phyloP scores from a whole-genome alignment of 2,329 filamentous ascomycete genomes.

The Zymoseptoria crescenta region DNA sequence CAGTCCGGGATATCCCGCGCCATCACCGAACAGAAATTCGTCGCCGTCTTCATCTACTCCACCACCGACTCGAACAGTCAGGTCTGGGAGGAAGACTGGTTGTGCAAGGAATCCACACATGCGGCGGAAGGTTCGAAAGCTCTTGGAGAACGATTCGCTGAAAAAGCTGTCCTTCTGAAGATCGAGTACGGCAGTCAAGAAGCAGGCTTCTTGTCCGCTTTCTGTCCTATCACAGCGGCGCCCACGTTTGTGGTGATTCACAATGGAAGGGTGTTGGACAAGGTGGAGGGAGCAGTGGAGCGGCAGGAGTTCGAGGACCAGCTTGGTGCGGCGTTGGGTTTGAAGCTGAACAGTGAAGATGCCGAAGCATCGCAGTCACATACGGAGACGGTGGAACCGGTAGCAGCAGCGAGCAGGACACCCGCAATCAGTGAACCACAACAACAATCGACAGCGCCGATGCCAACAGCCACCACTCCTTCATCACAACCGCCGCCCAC shows the following conservation, averaged over 20 bases:
- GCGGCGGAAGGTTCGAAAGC: background rate
- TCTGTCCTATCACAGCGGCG: conserved; percentile 71
- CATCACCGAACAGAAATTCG: conserved; percentile 65
- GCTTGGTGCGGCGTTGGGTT: conserved; percentile 36
- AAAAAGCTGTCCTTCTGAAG: conserved; percentile 61
- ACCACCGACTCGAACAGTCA: conserved; percentile 63
- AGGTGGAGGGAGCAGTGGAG: conserved; percentile 58
- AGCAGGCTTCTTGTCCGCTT: conserved; percentile 70
- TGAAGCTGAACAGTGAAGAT: conserved; percentile 24
- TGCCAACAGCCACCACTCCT: conserved; percentile 1
- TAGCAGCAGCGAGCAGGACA: background rate
- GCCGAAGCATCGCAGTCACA: conserved; percentile 2
- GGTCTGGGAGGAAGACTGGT: conserved; percentile 31
- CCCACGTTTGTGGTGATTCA: conserved; percentile 70
- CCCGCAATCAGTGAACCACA: background rate
- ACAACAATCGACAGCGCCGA: conserved; percentile 1
- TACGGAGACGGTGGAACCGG: background rate
- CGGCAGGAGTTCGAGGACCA: conserved; percentile 56
- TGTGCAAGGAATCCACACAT: conserved; percentile 8
- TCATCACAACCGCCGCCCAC: background rate
- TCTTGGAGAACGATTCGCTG: conserved; percentile 42
- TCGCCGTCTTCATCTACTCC: conserved; percentile 70
- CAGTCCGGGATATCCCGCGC: conserved; percentile 74
- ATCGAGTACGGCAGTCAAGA: conserved; percentile 68
- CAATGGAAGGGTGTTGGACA: conserved; percentile 70